Base-by-base conservation (phyloP, 1,139 yeast genomes). In the Blastobotrys elegans region DNA sequence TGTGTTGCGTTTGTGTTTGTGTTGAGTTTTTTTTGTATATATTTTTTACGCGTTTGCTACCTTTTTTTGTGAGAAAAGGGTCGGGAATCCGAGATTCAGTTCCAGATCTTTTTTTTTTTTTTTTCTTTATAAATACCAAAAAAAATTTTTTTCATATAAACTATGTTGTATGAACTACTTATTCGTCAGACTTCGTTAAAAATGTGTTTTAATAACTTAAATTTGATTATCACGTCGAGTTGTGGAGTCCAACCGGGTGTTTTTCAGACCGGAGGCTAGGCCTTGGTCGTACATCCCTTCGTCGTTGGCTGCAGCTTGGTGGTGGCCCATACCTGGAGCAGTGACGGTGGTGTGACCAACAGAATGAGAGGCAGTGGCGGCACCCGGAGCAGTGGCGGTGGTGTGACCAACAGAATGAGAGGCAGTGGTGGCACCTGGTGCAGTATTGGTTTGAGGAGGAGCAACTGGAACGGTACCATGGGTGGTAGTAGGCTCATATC, bases 1-100 rank as follows among this genome's bases (percentile, higher is more conserved):
- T 34, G 3, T 10, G 16, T 3, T 22, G 33, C 21, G 46, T n/a
- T n/a, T 20, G 18, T 42, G 45, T 35, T 43, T 27, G n/a, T 43
- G 40, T 43, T 36, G 32, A 5, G 41, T 24, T 33, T 6, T 33
- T 24, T 33, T 6, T 33, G 37, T 13, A 17, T 6, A 13, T 6
- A 13, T 33, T 33, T 18, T 33, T 24, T 24, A n/a, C n/a, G n/a
- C n/a, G n/a, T n/a, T n/a, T n/a, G n/a, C n/a, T n/a, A n/a, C n/a
- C n/a, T n/a, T n/a, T n/a, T n/a, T n/a, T n/a, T n/a, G n/a, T n/a
- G n/a, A n/a, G n/a, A n/a, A n/a, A n/a, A n/a, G n/a, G n/a, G n/a
- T n/a, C n/a, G n/a, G n/a, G n/a, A n/a, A n/a, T n/a, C n/a, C n/a
- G n/a, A n/a, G n/a, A n/a, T n/a, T n/a, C n/a, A n/a, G n/a, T n/a